Evolutionary conservation across 1,284 basidiomycete species (phyloP), one percentile per base, ranked within the genome.

Genomic region (Hemileia vastatrix): DNA sequence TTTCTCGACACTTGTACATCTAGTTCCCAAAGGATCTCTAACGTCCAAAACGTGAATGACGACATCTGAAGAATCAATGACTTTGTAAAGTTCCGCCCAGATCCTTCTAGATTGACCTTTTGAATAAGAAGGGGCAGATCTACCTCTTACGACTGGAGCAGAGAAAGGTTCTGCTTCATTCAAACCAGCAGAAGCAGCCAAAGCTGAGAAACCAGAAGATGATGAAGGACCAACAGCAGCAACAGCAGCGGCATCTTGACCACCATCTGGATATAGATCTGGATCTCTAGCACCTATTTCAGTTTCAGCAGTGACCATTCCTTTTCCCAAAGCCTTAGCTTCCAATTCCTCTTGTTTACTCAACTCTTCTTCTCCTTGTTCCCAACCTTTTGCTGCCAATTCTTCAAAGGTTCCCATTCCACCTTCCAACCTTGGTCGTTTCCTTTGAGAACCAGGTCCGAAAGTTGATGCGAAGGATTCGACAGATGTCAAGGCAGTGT

Each of bases 21-120:
- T 83, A 15, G 94, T 97, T 11, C 94, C 94, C 55, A 96, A 77
- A 0, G 94, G 94, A 77, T 98, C 94, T 59, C 94, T 84, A 32
- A 93, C 93, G 77, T 98, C 94, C 66, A 98, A 80, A 52, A 98
- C 84, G 77, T 97, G 94, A 44, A 98, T 83, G 66, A 98, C 84
- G 52, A 98, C 90, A 74, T 98, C 94, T 5, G 90, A 94, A 2
- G 91, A 95, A 77, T 98, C 95, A 72, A 98, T 92, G 68, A 98
- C 94, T 77, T 98, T 98, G 83, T 98, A 97, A 27, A 98, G 80
- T 77, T 98, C 94, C 65, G 90, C 93, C 79, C 96, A 98, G 67
- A 98, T 98, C 62, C 94, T 84, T 50, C 86, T 81, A 23, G 90
- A 93, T 0, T 91, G 94, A 44, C 92, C 92, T 77, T n/a, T n/a